Evolutionary conservation across 768 basidiomycete genomes (phyloP), one percentile per base, ranked within the genome.

Genomic region (Rhizopogon vesiculosus): DNA sequence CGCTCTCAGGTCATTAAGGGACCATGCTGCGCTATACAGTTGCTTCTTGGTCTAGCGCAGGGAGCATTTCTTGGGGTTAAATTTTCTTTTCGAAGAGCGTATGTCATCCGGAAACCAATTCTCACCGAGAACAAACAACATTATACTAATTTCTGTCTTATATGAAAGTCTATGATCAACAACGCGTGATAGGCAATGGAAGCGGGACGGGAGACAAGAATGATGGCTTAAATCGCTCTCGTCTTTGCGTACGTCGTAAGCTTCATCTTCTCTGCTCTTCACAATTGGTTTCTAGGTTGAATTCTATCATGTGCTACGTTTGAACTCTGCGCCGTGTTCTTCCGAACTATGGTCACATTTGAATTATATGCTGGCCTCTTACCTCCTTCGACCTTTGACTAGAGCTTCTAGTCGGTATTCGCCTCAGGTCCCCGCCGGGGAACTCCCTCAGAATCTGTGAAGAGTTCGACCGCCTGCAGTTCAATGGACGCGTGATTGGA

Each of bases 161-260:
- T 53, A n/a, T 61, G 62, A 58, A 55, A 45, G 42, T 46, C 43
- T 68, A 57, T 66, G 69, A 63, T 62, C 61, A 60, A 60, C 56
- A 28, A 16, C 61, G 68, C 63, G 66, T 71, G 70, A 55, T 49
- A 59, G 57, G 61, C 61, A 69, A 69, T 69, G 68, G 68, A 69
- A 69, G 68, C 19, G 9, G 8, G 19, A 38, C 22, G 48, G 39
- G 31, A 35, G 22, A 25, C 35, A 38, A 49, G 48, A 49, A 49
- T 49, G 48, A 49, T 49, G 48, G 19, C 6, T 22, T 49, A 49
- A 49, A 35, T 35, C 15, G 15, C 19, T 49, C 48, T 49, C 19
- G 15, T 38, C 41, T 18, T 19, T n/a, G 35, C 9, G 33, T 38
- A 16, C 22, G 35, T 38, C 33, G 15, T 9, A 16, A 9, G 22